These are phyloP conservation scores for Lentinus tigrinus DNA, from an alignment of 768 basidiomycete genomes.

Conservation along the genomic window DNA sequence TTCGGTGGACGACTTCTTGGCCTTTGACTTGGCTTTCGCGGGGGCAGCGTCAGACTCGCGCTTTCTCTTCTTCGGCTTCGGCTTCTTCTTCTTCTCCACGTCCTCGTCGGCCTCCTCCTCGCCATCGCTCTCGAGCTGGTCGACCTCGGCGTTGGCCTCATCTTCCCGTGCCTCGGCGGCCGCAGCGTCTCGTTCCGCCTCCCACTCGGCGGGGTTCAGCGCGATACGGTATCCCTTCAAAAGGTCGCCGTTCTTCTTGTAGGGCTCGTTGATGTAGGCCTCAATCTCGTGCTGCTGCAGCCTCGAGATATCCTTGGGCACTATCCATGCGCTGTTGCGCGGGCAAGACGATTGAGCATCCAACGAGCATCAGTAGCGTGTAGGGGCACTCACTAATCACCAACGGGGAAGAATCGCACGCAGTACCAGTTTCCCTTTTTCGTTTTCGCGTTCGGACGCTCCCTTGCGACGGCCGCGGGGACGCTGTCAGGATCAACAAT, in stretches of 20 bases:
- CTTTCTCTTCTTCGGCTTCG: conserved; percentile 62
- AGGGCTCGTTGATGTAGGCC: conserved; percentile 73
- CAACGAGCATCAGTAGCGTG: conserved; percentile 5
- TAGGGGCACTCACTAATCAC: conserved; percentile 76
- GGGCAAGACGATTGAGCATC: conserved; percentile 7
- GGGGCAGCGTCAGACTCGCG: conserved; percentile 53
- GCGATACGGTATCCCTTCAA: conserved; percentile 75
- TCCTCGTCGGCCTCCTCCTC: conserved; percentile 50
- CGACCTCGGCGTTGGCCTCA: conserved; percentile 62
- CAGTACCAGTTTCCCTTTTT: conserved; percentile 75
- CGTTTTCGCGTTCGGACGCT: conserved; percentile 57
- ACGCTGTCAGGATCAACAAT: conserved; percentile 75
- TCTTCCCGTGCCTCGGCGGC: conserved; percentile 36
- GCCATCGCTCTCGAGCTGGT: conserved; percentile 58
- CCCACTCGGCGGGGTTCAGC: conserved; percentile 70
- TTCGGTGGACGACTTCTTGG: conserved; percentile 43
- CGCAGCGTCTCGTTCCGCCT: conserved; percentile 41
- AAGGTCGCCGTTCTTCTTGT: conserved; percentile 76
- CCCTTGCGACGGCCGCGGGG: conserved; percentile 57
- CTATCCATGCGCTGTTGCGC: conserved; percentile 73
- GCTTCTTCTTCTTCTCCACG: conserved; percentile 45
- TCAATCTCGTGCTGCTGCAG: conserved; percentile 81
- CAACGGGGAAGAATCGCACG: conserved; percentile 88
- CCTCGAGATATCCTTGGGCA: conserved; percentile 76
- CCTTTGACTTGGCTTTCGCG: conserved; percentile 40